Base-by-base conservation (phyloP, 495 filamentous ascomycete genomes). In the Talaromyces trachyspermus region DNA sequence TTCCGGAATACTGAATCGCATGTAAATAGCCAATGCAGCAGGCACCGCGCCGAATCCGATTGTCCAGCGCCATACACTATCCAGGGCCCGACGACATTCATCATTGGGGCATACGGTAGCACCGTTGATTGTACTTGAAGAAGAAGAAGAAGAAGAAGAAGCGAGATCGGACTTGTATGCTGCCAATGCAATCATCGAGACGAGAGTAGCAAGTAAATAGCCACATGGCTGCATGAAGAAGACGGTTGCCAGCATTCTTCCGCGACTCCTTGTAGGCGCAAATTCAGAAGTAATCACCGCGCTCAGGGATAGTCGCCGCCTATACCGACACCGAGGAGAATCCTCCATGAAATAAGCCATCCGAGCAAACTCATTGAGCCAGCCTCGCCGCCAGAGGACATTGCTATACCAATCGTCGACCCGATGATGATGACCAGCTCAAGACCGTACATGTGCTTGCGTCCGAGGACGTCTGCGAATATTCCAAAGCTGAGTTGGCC, bases 231-330 rank as follows among this genome's bases (percentile, higher is more conserved):
- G 79, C 64, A 72, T 75, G 32, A 75, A 53, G 56, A 81, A 81
- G 2, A 83, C 72, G 4, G 71, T 70, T 8, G 72, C 75, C 49
- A 82, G 60, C 77, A 82, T 81, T 5, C 63, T 61, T 27, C 63
- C 74, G 36, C 79, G 50, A n/a, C 58, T 65, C 27, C 64, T 61
- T 5, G 66, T 74, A 1, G 76, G 69, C 1, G 76, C 73, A 56
- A 71, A 80, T 57, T 81, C 77, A 1, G 72, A 63, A 9, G 70
- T 76, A 26, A 82, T 78, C n/a, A 78, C 68, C 1, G 76, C 72
- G 43, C 57, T 66, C 10, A 72, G 59, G 69, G 71, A 48, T 74
- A 73, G 33, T 72, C 72, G 1, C 59, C 70, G 3, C 71, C 71
- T 9, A 75, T 61, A 3, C 71, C 62, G 14, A 64, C 43, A 0